Evolutionary conservation across 2,329 filamentous ascomycete species (phyloP).

Genomic region (Xylariaceae sp.): DNA sequence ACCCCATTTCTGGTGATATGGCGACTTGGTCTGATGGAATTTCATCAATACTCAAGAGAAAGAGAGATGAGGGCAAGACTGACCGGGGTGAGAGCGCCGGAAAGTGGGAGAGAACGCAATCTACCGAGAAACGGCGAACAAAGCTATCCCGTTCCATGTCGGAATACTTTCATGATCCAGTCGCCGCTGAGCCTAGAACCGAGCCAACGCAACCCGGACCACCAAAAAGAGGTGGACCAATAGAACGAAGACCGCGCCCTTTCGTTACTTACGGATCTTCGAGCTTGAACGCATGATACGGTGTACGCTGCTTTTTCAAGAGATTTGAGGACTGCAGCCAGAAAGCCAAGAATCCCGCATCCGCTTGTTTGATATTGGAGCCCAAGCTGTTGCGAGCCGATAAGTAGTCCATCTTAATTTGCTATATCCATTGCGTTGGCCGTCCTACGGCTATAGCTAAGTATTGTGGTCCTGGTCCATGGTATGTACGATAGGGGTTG

Average conservation of each 20-base stretch:
- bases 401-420: background rate
- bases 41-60: constrained; percentile 3
- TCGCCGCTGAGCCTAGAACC: background rate
- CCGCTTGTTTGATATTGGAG: background rate
- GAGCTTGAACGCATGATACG: background rate
- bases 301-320: background rate
- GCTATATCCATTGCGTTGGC: background rate
- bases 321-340: background rate
- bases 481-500: background rate
- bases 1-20: background rate
- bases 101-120: background rate
- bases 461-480: background rate
- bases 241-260: constrained; percentile 14
- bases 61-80: constrained; percentile 4
- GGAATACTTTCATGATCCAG: constrained; percentile 5
- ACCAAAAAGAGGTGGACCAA: constrained; percentile 11
- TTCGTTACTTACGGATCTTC: constrained; percentile 21
- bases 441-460: background rate
- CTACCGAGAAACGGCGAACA: background rate
- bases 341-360: background rate
- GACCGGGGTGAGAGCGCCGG: constrained; percentile 11
- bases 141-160: constrained; percentile 26
- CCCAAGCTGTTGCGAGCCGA: background rate
- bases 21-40: background rate
- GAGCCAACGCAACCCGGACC: constrained; percentile 1